A percentile compares a stretch with the other conserved stretches of the same genome.
These are phyloP conservation scores for Rhizophagus prolifer DNA, from an alignment of 192 early-diverging fungal genomes.

Conservation along the genomic window DNA sequence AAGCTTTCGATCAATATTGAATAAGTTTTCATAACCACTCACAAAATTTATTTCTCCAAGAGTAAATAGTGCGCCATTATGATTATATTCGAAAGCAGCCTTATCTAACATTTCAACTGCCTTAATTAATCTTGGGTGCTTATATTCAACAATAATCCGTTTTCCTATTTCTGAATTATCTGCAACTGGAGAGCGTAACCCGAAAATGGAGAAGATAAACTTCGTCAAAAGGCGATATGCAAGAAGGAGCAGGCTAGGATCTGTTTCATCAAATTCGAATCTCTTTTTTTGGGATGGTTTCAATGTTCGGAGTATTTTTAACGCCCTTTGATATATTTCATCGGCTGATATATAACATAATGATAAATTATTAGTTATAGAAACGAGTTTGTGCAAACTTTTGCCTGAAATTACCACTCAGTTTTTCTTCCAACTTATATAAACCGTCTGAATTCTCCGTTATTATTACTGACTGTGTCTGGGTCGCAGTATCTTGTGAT, in stretches of 20 bases:
- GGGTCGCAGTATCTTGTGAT: background rate
- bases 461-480: background rate
- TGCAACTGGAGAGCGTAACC: background rate
- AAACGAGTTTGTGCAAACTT: background rate
- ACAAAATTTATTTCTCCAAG: conserved; percentile 77
- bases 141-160: background rate
- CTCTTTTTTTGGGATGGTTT: background rate
- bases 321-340: conserved; percentile 12
- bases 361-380: background rate
- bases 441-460: background rate
- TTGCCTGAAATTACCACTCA: background rate
- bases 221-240: background rate
- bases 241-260: background rate
- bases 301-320: background rate
- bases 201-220: background rate
- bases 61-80: conserved; percentile 60
- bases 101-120: conserved; percentile 46
- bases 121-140: conserved; percentile 31
- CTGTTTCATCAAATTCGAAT: background rate
- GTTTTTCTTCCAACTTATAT: conserved; percentile 3
- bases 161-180: background rate
- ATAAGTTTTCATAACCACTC: conserved; percentile 30
- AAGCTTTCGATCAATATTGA: background rate
- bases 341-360: conserved; percentile 4
- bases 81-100: conserved; percentile 45